Base-by-base conservation (phyloP, 768 basidiomycete genomes). In the Cyathus striatus region DNA sequence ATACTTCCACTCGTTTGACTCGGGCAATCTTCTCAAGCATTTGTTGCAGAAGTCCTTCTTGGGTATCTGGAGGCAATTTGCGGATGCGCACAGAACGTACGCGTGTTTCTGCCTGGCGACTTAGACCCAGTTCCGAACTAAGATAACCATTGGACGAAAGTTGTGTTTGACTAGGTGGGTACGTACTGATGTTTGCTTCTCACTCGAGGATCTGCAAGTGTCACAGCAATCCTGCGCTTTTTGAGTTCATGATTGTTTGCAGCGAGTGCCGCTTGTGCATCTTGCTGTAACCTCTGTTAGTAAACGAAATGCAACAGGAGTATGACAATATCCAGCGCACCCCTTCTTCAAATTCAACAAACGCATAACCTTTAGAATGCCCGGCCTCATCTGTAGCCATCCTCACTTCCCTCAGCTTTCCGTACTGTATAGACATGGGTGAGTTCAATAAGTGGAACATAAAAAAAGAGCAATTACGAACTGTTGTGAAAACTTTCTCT, bases 1-100 rank as follows among this genome's bases (percentile, higher is more conserved):
- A 82, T 4, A 95, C 70, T 57, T 92, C 85, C 2, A 90, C 78
- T 4, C 92, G 79, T 40, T 77, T 80, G 30, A 90, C 76, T 2
- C 67, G 60, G 1, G 78, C 78, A 30, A 86, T 58, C 62, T 91
- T 95, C 58, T 93, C 90, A 3, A 99, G 64, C 0, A 70, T 67
- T 68, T 98, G 96, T 52, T 99, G 95, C 20, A 99, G 62, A 1
- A 98, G 66, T 2, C 89, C 95, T 57, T 98, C 96, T 56, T 96
- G 90, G 4, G 90, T 82, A 7, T 68, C 78, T 2, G 76, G 55
- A 13, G 90, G 90, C 17, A 99, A 71, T 40, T 83, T 83, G 17
- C 72, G 77, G 40, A 97, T 66, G 6, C 86, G 80, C 6, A 98
- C 72, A 16, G 87, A 88, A 14, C 90, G 80, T 48, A 69, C 81